Base-by-base conservation (phyloP, 2,329 filamentous ascomycete genomes). In the Mycogone perniciosa region DNA sequence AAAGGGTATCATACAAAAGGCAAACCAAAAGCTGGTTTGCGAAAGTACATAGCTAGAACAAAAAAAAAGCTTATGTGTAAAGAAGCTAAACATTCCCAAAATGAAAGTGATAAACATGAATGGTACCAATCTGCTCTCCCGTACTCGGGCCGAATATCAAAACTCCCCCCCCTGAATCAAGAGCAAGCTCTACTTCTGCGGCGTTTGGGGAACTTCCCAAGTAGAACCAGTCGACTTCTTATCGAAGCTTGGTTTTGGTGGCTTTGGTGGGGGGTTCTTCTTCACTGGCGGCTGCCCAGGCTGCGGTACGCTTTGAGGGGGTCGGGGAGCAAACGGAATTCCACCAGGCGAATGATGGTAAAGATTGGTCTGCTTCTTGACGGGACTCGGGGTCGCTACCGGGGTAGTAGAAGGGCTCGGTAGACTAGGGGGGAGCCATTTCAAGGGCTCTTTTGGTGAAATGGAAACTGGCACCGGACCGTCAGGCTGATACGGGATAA, bases 401-500 rank as follows among this genome's bases (percentile, higher is more conserved):
- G 70, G 65, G 6, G 67, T 64, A 41, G 65, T 60, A 43, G 67
- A 60, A 4, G 68, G 65, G n/a, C 66, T 67, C 0, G 64, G 55
- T 5, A 63, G 67, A 51, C 76, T 78, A 4, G 77, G 75, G 10
- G 76, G 74, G 27, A 80, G 65, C 77, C 77, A 81, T 47, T 71
- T 71, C 47, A 80, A 63, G 4, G 70, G 64, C 54, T 73, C 71
- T 31, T 67, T 62, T 31, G 65, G 65, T 6, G 65, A 58, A 11
- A 73, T 54, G 1, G 71, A 47, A 4, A 64, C 60, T 0, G 77
- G 69, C 0, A 66, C 54, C 1, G 76, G 74, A 0, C 78, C 79
- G n/a, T 78, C 72, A 0, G 79, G 77, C 52, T 81, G 75, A 54
- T 81, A 81, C 0, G 71, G 71, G 27, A 82, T 67, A 54, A 82